These are phyloP conservation scores for Tricholoma terreum DNA, from an alignment of 768 basidiomycete genomes.

Conservation along the genomic window DNA sequence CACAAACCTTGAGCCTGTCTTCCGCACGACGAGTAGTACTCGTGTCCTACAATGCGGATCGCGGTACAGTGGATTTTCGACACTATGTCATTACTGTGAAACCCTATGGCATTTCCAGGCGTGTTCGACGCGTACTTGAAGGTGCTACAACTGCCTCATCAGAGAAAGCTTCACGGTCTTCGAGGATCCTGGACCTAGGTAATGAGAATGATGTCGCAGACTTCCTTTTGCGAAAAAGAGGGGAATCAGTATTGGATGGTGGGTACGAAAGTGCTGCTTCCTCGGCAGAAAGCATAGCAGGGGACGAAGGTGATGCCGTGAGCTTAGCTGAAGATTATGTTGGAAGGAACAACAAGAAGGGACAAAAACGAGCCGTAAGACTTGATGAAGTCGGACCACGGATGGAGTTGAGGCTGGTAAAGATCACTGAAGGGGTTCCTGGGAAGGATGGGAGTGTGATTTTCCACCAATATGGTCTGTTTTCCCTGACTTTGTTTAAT, in stretches of 20 bases:
- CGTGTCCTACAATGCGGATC: conserved; percentile 84
- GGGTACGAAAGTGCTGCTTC: conserved; percentile 81
- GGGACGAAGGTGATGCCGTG: conserved; percentile 80
- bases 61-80: conserved; percentile 85
- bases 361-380: conserved; percentile 85
- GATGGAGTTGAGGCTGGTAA: conserved; percentile 89
- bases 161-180: conserved; percentile 27
- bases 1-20: conserved; percentile 73
- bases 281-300: conserved; percentile 79
- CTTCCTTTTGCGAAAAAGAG: conserved; percentile 75
- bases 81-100: conserved; percentile 96
- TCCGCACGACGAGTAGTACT: conserved; percentile 94
- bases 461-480: conserved; percentile 90
- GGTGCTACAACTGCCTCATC: conserved; percentile 34
- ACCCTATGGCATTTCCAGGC: conserved; percentile 89
- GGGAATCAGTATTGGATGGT: conserved; percentile 59
- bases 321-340: conserved; percentile 91
- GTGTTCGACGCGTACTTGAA: conserved; percentile 84
- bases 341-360: conserved; percentile 90
- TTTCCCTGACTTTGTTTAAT: conserved; percentile 3
- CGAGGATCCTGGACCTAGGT: conserved; percentile 70
- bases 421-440: conserved; percentile 91
- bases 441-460: conserved; percentile 93
- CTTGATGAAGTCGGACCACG: conserved; percentile 94
- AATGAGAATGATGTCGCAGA: conserved; percentile 95